These are phyloP conservation scores for Monosporascus cannonballus DNA, from an alignment of 2,329 filamentous ascomycete genomes.

Conservation along the genomic window DNA sequence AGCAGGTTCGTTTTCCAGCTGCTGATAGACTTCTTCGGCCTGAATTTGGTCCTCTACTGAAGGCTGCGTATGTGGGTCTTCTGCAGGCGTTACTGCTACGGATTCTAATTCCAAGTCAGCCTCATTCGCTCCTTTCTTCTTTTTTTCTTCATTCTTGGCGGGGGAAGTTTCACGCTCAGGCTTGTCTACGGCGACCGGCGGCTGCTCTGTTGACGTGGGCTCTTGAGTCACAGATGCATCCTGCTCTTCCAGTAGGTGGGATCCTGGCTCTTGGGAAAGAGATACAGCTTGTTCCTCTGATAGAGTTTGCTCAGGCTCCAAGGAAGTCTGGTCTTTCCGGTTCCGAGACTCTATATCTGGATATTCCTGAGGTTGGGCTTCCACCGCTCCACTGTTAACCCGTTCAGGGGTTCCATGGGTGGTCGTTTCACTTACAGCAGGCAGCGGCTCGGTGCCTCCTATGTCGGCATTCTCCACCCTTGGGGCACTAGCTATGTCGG, in stretches of 20 bases:
- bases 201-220: conserved; percentile 2
- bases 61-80: background rate
- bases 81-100: background rate
- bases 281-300: conserved; percentile 6
- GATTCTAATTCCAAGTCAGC: background rate
- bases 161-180: conserved; percentile 10
- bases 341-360: background rate
- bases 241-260: background rate
- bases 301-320: background rate
- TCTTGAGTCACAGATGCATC: conserved; percentile 1
- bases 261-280: conserved; percentile 9
- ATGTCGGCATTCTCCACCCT: conserved; percentile 1
- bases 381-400: background rate
- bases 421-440: conserved; percentile 1
- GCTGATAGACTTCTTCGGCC: background rate
- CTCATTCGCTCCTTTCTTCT: conserved; percentile 6
- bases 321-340: background rate
- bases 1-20: conserved; percentile 2
- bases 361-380: conserved; percentile 2
- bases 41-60: background rate
- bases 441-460: conserved; percentile 1
- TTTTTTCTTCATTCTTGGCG: conserved; percentile 21
- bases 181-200: conserved; percentile 1
- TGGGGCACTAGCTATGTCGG: conserved; percentile 1
- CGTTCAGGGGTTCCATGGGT: conserved; percentile 1